phyloP scores from a whole-genome alignment of 164 flowering plant genomes.

The Annona squamosa region DNA sequence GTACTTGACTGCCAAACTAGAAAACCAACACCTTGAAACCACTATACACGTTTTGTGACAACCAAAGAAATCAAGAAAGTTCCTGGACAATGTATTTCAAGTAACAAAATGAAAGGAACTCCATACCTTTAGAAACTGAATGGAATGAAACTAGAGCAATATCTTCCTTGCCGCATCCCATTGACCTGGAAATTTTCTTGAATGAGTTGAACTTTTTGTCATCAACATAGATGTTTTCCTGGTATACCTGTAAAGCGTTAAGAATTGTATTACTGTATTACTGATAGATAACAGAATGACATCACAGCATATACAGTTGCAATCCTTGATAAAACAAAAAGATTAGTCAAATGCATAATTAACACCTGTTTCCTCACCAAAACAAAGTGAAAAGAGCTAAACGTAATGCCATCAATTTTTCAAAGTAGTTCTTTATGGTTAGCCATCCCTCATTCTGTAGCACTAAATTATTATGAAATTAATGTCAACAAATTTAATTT shows the following conservation, averaged over 20 bases:
- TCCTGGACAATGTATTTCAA: not conserved
- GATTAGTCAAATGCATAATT: no score
- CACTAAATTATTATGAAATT: no score
- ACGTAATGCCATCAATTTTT: no score
- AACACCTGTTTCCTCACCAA: no score
- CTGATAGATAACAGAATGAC: not conserved
- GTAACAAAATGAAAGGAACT: not conserved
- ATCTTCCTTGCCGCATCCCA: constrained; percentile 87
- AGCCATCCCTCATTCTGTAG: no score
- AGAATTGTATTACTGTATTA: not conserved
- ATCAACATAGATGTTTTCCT: constrained; percentile 85
- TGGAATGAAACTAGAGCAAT: constrained; percentile 83
- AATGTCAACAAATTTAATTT: no score
- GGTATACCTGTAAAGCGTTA: constrained; percentile 64
- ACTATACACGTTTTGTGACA: not conserved
- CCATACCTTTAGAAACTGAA: constrained; percentile 91
- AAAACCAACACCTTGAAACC: not conserved
- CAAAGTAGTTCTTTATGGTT: no score
- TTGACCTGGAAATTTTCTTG: constrained; percentile 82
- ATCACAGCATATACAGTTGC: no score
- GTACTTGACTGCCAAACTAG: not conserved
- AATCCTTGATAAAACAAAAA: no score
- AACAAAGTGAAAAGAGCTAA: no score
- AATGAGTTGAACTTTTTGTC: constrained; percentile 91
- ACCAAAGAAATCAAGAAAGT: not conserved